Conservation (phyloP, 306 rosid genomes). For the Inga laurina region DNA sequence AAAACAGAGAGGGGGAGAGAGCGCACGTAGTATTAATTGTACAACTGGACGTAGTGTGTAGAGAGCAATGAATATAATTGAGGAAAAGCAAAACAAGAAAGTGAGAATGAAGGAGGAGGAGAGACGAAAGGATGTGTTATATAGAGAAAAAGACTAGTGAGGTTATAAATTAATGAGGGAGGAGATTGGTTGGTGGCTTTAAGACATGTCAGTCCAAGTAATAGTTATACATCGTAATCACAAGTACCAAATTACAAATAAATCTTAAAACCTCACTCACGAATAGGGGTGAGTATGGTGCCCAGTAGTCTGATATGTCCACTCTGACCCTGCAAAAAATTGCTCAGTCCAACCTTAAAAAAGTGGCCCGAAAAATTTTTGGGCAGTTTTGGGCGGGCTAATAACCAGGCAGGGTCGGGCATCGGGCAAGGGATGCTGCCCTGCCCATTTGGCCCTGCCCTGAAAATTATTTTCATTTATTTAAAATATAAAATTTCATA, state of each 20-base stretch:
- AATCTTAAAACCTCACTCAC: conserved; percentile 49
- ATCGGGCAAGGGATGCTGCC: no score
- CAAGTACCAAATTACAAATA: conserved; percentile 60
- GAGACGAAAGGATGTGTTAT: conserved; percentile 32
- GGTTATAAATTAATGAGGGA: conserved; percentile 42
- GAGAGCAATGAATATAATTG: neutral
- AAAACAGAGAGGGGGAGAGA: neutral
- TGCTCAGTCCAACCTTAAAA: no score
- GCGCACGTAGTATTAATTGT: neutral
- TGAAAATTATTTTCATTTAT: no score
- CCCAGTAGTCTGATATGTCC: no score
- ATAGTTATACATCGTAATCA: conserved; percentile 53
- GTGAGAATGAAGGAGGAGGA: conserved; percentile 38
- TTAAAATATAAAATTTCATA: no score
- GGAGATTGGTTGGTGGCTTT: conserved; percentile 47
- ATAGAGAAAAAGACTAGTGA: conserved; percentile 32
- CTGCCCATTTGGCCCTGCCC: no score
- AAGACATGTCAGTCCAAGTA: conserved; percentile 34
- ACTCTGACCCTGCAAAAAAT: no score
- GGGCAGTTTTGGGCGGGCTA: no score
- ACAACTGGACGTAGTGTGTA: neutral
- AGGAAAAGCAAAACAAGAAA: neutral
- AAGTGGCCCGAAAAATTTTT: no score
- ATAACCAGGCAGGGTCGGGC: no score
- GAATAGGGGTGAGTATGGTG: no score